Conservation (phyloP, 1,284 basidiomycete species). For the Irpex sp. region DNA sequence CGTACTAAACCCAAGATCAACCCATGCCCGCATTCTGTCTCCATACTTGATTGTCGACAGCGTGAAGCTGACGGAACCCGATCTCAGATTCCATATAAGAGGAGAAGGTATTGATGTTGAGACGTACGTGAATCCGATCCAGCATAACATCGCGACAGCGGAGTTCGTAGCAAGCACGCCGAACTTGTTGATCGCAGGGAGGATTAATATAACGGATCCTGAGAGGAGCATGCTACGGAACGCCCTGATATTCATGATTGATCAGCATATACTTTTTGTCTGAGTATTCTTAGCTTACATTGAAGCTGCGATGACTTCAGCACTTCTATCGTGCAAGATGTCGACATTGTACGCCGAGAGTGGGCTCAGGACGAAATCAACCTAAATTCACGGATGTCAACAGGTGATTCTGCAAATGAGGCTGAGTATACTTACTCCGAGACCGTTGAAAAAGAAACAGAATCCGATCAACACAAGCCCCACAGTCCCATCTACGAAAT, state of each 20-base stretch:
- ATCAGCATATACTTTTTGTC: neutral
- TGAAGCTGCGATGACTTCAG: slow-evolving; percentile 47
- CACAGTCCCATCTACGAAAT: slow-evolving; percentile 31
- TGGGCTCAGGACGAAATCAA: slow-evolving; percentile 46
- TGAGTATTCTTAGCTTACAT: slow-evolving; percentile 25
- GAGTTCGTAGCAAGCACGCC: slow-evolving; percentile 53
- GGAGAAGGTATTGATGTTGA: neutral
- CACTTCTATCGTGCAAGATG: slow-evolving; percentile 45
- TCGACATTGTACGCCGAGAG: slow-evolving; percentile 58
- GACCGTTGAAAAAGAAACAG: slow-evolving; percentile 46
- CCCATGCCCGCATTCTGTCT: slow-evolving; percentile 41
- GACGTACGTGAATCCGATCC: slow-evolving; percentile 44
- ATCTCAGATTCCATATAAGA: neutral
- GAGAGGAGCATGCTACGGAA: slow-evolving; percentile 41
- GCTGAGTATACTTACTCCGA: slow-evolving; percentile 37
- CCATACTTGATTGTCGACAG: slow-evolving; percentile 43
- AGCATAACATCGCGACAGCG: slow-evolving; percentile 37
- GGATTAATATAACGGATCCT: slow-evolving; percentile 34
- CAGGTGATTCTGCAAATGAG: slow-evolving; percentile 10
- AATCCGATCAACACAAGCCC: slow-evolving; percentile 39
- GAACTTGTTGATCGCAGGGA: slow-evolving; percentile 50
- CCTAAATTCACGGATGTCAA: slow-evolving; percentile 21
- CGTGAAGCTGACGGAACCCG: slow-evolving; percentile 32
- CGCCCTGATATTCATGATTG: slow-evolving; percentile 22
- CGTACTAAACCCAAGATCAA: slow-evolving; percentile 41